Base-by-base conservation (phyloP, 371 early-diverging fungal species). In the Nematocida sp. region DNA sequence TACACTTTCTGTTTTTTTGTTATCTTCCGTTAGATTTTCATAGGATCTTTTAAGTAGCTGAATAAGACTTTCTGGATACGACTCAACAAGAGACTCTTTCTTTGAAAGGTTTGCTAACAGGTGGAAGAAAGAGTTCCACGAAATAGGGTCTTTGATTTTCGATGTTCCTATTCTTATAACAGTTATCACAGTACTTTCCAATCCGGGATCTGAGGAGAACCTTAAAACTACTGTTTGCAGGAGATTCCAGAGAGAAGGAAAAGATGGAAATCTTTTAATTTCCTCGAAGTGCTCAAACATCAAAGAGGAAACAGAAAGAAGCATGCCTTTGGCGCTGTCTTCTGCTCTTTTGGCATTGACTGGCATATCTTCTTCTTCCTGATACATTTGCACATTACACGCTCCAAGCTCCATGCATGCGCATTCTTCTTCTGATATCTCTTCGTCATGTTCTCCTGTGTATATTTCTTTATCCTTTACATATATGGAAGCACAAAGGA, bases 381-480 rank as follows among this genome's bases (percentile, higher is more conserved):
- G 32, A 16, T 20, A 11, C 11, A 28, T 35, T n/a, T 60, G 36
- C 7, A 30, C 36, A 2, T 5, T 20, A 45, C 75, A 71, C 1
- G 60, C 75, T 5, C 75, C 75, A 18, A 61, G 23, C 30, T 57
- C 51, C 9, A n/a, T 23, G 53, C 75, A 71, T 26, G 49, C n/a
- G 23, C 75, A 71, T 2, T 9, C 33, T 11, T 20, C 51, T 13
- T 54, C 54, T 13, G 53, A 39, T 25, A n/a, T 57, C 3, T 30
- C 54, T 7, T 65, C 55, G 13, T 68, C 69, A 32, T 71, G 54
- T 36, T 71, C 75, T 2, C 75, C 75, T n/a, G 75, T 57, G 63
- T 71, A 71, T 48, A 71, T 71, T 61, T 71, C 75, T 38, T 54
- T 60, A 18, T 71, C 75, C 36, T 71, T 71, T 2, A 60, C 55